Conservation (phyloP, 495 filamentous ascomycete species). For the Chaetomium cochliodes region DNA sequence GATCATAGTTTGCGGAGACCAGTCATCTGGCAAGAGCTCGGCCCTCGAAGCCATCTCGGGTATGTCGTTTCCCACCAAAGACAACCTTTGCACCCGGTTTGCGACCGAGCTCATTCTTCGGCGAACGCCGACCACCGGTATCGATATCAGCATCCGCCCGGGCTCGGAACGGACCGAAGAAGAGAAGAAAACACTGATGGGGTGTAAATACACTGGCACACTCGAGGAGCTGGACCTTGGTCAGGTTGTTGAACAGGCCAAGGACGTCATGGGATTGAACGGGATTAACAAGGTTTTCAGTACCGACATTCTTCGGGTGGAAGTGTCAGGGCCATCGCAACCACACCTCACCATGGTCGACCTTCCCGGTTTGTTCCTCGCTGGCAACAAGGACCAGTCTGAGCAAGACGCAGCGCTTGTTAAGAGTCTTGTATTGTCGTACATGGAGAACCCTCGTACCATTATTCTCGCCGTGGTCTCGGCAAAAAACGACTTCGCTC, state of each 20-base stretch:
- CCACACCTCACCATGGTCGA: constrained; percentile 67
- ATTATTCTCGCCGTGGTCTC: constrained; percentile 60
- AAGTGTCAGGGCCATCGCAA: constrained; percentile 58
- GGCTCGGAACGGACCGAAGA: constrained; percentile 8
- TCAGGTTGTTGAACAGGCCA: constrained; percentile 44
- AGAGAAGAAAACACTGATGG: constrained; percentile 10
- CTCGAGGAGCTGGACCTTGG: constrained; percentile 43
- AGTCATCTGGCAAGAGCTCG: constrained; percentile 65
- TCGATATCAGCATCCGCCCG: constrained; percentile 22
- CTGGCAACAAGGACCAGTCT: constrained; percentile 45
- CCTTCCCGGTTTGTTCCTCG: constrained; percentile 60
- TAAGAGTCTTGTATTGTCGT: constrained; percentile 51
- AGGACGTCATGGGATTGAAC: constrained; percentile 39
- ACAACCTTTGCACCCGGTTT: constrained; percentile 56
- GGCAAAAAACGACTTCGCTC: constrained; percentile 50
- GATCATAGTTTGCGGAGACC: constrained; percentile 26
- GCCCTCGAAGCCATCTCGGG: constrained; percentile 68
- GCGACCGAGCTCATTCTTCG: constrained; percentile 58
- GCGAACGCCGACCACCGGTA: constrained; percentile 38
- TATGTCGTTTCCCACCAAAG: constrained; percentile 57
- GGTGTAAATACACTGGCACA: constrained; percentile 24
- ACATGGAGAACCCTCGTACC: constrained; percentile 56
- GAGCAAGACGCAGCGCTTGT: constrained; percentile 51
- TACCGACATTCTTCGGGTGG: constrained; percentile 62
- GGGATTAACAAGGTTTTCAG: constrained; percentile 44